Percentiles rank a stretch among this genome's conserved stretches.
Evolutionary conservation across 345 rosid species (phyloP).

Genomic region (Pistacia vera): DNA sequence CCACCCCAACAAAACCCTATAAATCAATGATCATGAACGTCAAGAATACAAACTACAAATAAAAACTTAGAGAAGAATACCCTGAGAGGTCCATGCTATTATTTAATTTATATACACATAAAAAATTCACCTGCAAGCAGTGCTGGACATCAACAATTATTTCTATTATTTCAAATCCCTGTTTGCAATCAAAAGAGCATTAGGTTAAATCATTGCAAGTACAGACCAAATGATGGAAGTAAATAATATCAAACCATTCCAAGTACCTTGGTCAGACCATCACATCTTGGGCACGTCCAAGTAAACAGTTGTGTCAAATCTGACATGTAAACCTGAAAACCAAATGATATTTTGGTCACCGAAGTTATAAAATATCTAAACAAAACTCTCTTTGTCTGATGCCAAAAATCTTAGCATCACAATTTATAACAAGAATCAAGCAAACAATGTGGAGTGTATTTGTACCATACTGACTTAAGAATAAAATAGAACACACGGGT

Average conservation of each 20-base stretch:
- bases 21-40: slow-evolving; percentile 15
- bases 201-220: slow-evolving; percentile 4
- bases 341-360: slow-evolving; percentile 17
- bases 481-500: neutral
- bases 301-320: slow-evolving; percentile 79
- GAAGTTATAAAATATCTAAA: neutral
- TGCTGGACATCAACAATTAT: slow-evolving; percentile 76
- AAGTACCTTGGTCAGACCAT: slow-evolving; percentile 71
- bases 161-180: slow-evolving; percentile 90
- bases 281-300: slow-evolving; percentile 89
- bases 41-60: slow-evolving; percentile 5
- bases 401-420: neutral
- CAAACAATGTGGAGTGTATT: neutral
- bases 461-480: neutral
- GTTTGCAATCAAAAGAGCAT: slow-evolving; percentile 26
- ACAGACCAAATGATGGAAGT: slow-evolving; percentile 3
- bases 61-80: neutral
- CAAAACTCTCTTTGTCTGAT: neutral
- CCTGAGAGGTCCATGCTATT: neutral
- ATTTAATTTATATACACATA: slow-evolving; percentile 1
- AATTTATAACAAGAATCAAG: neutral
- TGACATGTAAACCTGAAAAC: slow-evolving; percentile 74
- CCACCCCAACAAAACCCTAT: slow-evolving; percentile 80
- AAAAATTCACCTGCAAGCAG: slow-evolving; percentile 71
- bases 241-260: slow-evolving; percentile 1